Conservation (phyloP, 192 early-diverging fungal genomes). For the Coemansia pectinata region DNA sequence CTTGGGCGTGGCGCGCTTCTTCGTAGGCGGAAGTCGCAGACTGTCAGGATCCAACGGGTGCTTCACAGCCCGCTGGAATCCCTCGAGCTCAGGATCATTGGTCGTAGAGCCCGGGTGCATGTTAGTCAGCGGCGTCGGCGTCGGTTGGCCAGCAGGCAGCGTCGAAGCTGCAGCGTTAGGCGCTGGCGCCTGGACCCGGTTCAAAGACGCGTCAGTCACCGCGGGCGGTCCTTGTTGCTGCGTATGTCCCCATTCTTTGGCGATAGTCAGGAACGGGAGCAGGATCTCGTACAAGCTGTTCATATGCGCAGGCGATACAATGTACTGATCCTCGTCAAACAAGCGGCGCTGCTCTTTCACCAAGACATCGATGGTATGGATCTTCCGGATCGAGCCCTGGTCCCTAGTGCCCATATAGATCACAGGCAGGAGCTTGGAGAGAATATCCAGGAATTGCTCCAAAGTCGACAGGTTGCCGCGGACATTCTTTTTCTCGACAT, state of each 20-base stretch:
- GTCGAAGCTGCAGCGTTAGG: not conserved
- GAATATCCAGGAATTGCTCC: slow-evolving; percentile 14
- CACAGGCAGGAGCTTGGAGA: slow-evolving; percentile 21
- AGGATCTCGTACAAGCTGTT: slow-evolving; percentile 7
- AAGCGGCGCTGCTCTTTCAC: slow-evolving; percentile 42
- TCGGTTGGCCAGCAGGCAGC: not conserved
- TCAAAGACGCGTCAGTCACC: not conserved
- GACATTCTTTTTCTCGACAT: slow-evolving; percentile 26
- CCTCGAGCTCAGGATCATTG: slow-evolving; percentile 41
- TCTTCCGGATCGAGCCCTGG: slow-evolving; percentile 14
- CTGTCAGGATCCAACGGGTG: slow-evolving; percentile 46
- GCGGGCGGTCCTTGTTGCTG: slow-evolving; percentile 13
- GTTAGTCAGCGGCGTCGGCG: slow-evolving; percentile 41
- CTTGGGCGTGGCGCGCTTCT: slow-evolving; percentile 39
- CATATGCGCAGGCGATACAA: slow-evolving; percentile 17
- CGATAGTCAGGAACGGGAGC: slow-evolving; percentile 13
- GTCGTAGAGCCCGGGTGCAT: slow-evolving; percentile 49
- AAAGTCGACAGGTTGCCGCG: slow-evolving; percentile 18
- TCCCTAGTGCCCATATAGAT: slow-evolving; percentile 30
- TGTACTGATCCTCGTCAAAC: slow-evolving; percentile 37
- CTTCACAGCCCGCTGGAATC: slow-evolving; percentile 52
- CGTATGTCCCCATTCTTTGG: slow-evolving; percentile 44
- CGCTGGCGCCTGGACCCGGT: not conserved
- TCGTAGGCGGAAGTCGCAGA: slow-evolving; percentile 42
- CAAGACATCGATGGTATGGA: slow-evolving; percentile 17